These are phyloP conservation scores for Lithospermum erythrorhizon DNA, from an alignment of 257 asterid genomes.

Conservation along the genomic window DNA sequence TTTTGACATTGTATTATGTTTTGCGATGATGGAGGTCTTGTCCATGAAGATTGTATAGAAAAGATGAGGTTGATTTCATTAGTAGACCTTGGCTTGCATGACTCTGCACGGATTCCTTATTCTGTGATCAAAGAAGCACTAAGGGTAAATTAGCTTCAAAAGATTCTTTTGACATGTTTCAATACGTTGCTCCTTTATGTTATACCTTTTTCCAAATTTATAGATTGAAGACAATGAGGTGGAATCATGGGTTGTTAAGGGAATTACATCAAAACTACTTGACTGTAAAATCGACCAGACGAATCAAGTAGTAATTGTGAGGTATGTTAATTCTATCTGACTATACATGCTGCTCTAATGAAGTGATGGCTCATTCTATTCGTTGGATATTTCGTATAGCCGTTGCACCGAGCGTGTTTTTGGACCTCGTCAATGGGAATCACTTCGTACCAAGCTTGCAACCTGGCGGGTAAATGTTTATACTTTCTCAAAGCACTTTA, in stretches of 20 bases:
- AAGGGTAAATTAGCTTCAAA: constrained; percentile 29
- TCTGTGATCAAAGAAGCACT: constrained; percentile 65
- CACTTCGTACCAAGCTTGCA: constrained; percentile 59
- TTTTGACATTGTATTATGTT: constrained; percentile 10
- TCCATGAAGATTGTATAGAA: constrained; percentile 72
- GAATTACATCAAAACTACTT: constrained; percentile 67
- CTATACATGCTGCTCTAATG: neutral
- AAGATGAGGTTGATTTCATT: constrained; percentile 88
- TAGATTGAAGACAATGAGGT: constrained; percentile 78
- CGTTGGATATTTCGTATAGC: constrained; percentile 27
- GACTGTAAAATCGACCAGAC: constrained; percentile 92
- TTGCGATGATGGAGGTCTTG: constrained; percentile 47
- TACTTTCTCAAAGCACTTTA: neutral
- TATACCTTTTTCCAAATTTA: neutral
- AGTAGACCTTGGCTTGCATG: constrained; percentile 60
- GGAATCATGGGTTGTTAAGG: constrained; percentile 87
- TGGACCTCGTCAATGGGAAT: constrained; percentile 69
- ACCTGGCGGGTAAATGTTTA: constrained; percentile 67
- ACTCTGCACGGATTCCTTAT: constrained; percentile 64
- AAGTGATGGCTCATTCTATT: neutral
- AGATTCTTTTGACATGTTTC: constrained; percentile 4
- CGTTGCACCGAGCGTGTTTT: constrained; percentile 63
- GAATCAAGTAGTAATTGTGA: constrained; percentile 66
- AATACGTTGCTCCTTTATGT: neutral
- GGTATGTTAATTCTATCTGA: constrained; percentile 24